Evolutionary conservation across 176 grass and related monocot species (phyloP).

Genomic region (Carex littledalei): DNA sequence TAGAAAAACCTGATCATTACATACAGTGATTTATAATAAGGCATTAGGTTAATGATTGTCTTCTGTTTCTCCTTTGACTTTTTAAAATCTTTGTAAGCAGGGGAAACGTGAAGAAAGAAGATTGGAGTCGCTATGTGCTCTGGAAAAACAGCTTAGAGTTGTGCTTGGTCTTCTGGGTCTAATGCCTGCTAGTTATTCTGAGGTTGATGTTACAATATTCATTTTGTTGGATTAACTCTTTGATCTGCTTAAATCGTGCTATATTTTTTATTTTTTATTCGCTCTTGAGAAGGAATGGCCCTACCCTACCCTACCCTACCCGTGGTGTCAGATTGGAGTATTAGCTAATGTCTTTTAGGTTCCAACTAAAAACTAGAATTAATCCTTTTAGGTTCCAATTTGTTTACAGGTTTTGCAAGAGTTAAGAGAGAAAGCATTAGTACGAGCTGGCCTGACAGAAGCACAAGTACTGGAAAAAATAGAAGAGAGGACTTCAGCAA

Average conservation of each 20-base stretch:
- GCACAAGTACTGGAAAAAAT: slow-evolving; percentile 62
- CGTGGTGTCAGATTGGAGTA: neutral
- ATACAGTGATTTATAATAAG: no score
- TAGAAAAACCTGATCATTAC: neutral
- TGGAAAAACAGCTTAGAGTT: slow-evolving; percentile 52
- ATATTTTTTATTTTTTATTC: neutral
- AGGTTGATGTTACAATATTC: slow-evolving; percentile 38
- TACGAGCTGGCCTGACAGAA: slow-evolving; percentile 51
- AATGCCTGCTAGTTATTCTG: slow-evolving; percentile 53
- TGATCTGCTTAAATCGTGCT: neutral
- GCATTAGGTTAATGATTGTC: neutral
- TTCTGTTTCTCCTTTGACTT: neutral
- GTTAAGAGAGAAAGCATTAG: slow-evolving; percentile 64
- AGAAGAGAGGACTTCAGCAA: slow-evolving; percentile 60
- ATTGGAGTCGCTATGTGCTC: slow-evolving; percentile 48
- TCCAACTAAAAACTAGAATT: neutral
- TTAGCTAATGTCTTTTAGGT: neutral
- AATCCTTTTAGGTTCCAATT: neutral
- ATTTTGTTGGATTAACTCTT: neutral
- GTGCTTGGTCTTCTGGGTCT: slow-evolving; percentile 66
- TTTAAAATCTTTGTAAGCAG: slow-evolving; percentile 32
- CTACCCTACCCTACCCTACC: neutral
- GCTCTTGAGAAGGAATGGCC: neutral
- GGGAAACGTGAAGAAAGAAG: slow-evolving; percentile 70
- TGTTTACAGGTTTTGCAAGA: slow-evolving; percentile 50